phyloP scores from a whole-genome alignment of 2,329 filamentous ascomycete genomes.

The Claviceps spartinae region DNA sequence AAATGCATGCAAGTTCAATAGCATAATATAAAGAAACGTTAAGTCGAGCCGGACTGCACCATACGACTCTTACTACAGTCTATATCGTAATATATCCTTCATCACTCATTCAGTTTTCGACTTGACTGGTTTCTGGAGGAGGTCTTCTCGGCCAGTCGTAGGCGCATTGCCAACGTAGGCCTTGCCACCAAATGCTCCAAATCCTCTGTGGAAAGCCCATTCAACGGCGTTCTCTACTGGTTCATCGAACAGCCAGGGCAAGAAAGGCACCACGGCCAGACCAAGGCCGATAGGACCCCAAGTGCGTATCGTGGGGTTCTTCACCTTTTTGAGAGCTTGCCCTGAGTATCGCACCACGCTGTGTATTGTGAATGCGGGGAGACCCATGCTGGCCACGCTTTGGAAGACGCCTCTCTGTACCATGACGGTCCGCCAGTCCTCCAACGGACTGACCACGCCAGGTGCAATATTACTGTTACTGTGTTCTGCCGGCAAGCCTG shows the following conservation, averaged over 20 bases:
- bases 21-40: neutral
- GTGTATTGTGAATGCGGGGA: slow-evolving; percentile 90
- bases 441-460: slow-evolving; percentile 50
- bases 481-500: slow-evolving; percentile 27
- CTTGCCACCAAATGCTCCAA: slow-evolving; percentile 56
- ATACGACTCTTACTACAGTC: slow-evolving; percentile 7
- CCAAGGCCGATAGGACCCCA: slow-evolving; percentile 87
- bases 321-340: slow-evolving; percentile 65
- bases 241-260: slow-evolving; percentile 78
- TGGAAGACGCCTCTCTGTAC: slow-evolving; percentile 85
- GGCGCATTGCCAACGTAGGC: slow-evolving; percentile 41
- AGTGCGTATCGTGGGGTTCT: slow-evolving; percentile 62
- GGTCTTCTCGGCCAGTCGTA: slow-evolving; percentile 34
- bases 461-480: slow-evolving; percentile 17
- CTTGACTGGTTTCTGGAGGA: slow-evolving; percentile 28
- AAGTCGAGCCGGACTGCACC: neutral
- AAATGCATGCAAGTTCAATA: neutral
- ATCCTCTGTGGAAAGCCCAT: slow-evolving; percentile 75
- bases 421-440: slow-evolving; percentile 88
- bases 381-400: slow-evolving; percentile 77
- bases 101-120: slow-evolving; percentile 28
- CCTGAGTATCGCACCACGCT: slow-evolving; percentile 85
- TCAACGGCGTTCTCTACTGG: slow-evolving; percentile 88
- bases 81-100: neutral
- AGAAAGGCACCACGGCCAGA: slow-evolving; percentile 61